These are phyloP conservation scores for Monilinia laxa DNA, from an alignment of 2,329 filamentous ascomycete genomes.

Conservation along the genomic window DNA sequence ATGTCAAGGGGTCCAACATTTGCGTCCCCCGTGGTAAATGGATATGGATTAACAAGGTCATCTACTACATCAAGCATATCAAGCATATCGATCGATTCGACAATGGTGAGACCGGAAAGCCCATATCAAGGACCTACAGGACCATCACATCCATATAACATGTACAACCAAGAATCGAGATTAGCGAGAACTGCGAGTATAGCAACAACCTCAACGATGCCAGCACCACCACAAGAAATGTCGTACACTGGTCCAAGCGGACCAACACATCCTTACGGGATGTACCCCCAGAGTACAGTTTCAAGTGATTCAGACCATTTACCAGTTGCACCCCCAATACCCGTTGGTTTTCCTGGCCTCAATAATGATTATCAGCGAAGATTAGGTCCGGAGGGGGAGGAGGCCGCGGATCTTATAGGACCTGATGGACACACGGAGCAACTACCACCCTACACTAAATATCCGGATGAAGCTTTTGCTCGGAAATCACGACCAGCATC, in stretches of 20 bases:
- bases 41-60: constrained; percentile 28
- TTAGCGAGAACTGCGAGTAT: constrained; percentile 57
- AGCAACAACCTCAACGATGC: constrained; percentile 68
- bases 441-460: constrained; percentile 86
- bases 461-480: constrained; percentile 70
- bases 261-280: constrained; percentile 79
- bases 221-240: constrained; percentile 52
- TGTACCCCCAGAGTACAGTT: constrained; percentile 80
- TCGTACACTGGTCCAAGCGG: constrained; percentile 61
- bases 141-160: constrained; percentile 80
- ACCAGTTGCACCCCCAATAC: constrained; percentile 49
- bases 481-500: constrained; percentile 49
- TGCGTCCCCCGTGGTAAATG: constrained; percentile 25
- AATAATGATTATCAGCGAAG: constrained; percentile 66
- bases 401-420: constrained; percentile 81
- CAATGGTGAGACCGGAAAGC: constrained; percentile 45
- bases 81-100: constrained; percentile 34
- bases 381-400: constrained; percentile 77
- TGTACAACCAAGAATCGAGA: constrained; percentile 78
- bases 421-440: constrained; percentile 88
- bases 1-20: constrained; percentile 30
- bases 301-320: constrained; percentile 45
- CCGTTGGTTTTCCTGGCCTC: constrained; percentile 72
- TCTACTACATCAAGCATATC: constrained; percentile 38
- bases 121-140: constrained; percentile 61